A percentile compares a stretch with the other conserved stretches of the same genome.
phyloP scores from a whole-genome alignment of 176 grass and related monocot genomes.

The Typha latifolia region DNA sequence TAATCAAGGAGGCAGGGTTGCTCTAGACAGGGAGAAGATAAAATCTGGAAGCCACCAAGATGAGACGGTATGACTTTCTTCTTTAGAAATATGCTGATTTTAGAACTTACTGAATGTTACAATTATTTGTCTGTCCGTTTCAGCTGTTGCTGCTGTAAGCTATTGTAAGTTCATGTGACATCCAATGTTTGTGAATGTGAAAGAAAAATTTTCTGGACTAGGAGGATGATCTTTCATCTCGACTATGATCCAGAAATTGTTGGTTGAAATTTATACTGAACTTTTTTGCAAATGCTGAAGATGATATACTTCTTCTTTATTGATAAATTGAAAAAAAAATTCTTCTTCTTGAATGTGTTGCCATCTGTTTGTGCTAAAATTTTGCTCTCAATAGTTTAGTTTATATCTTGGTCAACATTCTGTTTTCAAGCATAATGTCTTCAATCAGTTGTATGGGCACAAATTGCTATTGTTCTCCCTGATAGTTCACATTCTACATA shows the following conservation, averaged over 20 bases:
- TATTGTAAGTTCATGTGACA: neutral
- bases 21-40: slow-evolving; percentile 24
- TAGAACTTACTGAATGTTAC: slow-evolving; percentile 3
- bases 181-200: neutral
- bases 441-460: neutral
- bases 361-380: too few species aligned
- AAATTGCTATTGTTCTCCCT: neutral
- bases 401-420: too few species aligned
- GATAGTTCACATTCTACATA: neutral
- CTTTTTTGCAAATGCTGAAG: too few species aligned
- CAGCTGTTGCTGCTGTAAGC: too few species aligned
- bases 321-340: too few species aligned
- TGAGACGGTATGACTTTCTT: slow-evolving; percentile 24
- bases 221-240: too few species aligned
- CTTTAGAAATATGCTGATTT: neutral
- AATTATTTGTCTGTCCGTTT: neutral
- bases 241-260: too few species aligned
- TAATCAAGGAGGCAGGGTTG: slow-evolving; percentile 14
- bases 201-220: neutral
- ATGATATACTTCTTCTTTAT: too few species aligned
- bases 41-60: slow-evolving; percentile 16
- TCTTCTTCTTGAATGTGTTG: too few species aligned
- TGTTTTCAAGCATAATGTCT: neutral
- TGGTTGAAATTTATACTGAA: too few species aligned
- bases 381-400: too few species aligned